Conservation (phyloP, 2,329 filamentous ascomycete species). For the Thelonectria olida region DNA sequence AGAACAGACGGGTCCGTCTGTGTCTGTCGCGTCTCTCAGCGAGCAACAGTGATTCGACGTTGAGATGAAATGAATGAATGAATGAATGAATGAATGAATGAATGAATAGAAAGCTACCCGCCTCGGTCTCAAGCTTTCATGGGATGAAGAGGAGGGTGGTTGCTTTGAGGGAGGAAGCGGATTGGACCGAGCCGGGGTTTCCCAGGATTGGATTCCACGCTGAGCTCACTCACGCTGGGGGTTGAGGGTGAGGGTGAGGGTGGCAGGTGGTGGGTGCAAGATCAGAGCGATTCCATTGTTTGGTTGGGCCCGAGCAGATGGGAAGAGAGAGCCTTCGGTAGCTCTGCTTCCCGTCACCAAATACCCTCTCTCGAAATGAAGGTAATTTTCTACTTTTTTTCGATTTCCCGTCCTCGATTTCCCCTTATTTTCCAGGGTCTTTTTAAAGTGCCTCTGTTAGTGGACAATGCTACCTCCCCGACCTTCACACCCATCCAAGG, state of each 20-base stretch:
- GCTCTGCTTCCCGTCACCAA: slow-evolving; percentile 2
- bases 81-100: background rate
- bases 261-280: too few species aligned
- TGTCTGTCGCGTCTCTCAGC: slow-evolving; percentile 14
- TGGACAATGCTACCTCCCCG: too few species aligned
- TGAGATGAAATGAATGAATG: slow-evolving; percentile 12
- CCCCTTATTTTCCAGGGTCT: too few species aligned
- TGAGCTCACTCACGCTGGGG: slow-evolving; percentile 3
- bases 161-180: slow-evolving; percentile 23
- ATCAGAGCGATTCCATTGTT: slow-evolving; percentile 15
- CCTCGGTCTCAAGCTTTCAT: slow-evolving; percentile 31
- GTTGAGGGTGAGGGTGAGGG: slow-evolving; percentile 15
- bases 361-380: background rate
- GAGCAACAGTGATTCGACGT: slow-evolving; percentile 21
- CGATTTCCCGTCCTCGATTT: too few species aligned
- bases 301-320: slow-evolving; percentile 16
- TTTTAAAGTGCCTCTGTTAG: too few species aligned
- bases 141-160: slow-evolving; percentile 27
- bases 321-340: slow-evolving; percentile 7
- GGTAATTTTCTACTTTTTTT: background rate
- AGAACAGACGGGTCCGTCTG: slow-evolving; percentile 12
- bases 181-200: slow-evolving; percentile 15
- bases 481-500: too few species aligned
- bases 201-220: slow-evolving; percentile 30
- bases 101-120: slow-evolving; percentile 17